phyloP scores from a whole-genome alignment of 2,329 filamentous ascomycete species.

The Cladosporium austrohemisphaericum region DNA sequence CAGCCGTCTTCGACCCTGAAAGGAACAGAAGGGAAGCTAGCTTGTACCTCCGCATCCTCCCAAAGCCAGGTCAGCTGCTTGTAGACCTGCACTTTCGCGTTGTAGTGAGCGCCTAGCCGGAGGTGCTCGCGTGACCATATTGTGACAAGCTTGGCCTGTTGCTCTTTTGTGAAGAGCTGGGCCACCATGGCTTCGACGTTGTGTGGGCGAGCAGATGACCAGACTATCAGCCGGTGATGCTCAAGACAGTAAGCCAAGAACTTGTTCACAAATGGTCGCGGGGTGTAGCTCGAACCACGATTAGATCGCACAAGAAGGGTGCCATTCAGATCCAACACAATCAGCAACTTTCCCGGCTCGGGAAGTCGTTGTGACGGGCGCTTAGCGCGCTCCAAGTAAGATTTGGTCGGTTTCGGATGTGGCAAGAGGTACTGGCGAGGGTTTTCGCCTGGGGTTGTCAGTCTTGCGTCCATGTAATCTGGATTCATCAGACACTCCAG shows the following conservation, averaged over 20 bases:
- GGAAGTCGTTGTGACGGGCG: conserved; percentile 14
- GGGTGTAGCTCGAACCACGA: conserved; percentile 32
- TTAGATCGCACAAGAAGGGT: conserved; percentile 70
- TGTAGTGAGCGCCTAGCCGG: conserved; percentile 57
- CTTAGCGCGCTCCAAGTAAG: conserved; percentile 22
- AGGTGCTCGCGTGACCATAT: conserved; percentile 78
- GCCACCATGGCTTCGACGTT: conserved; percentile 69
- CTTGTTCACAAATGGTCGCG: conserved; percentile 61
- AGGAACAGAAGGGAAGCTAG: conserved; percentile 35
- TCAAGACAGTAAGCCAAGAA: conserved; percentile 74
- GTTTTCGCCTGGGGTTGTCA: conserved; percentile 4
- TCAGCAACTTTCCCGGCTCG: conserved; percentile 53
- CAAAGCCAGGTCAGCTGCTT: conserved; percentile 77
- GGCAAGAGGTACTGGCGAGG: conserved; percentile 17
- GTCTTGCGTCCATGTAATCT: background rate
- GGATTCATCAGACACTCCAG: background rate
- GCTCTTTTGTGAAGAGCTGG: conserved; percentile 56
- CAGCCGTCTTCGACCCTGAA: conserved; percentile 20
- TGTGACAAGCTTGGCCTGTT: conserved; percentile 56
- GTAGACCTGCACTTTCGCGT: conserved; percentile 75
- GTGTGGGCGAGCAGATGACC: conserved; percentile 75
- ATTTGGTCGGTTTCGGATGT: conserved; percentile 22
- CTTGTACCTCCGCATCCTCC: conserved; percentile 47
- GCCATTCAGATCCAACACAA: conserved; percentile 91
- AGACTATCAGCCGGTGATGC: conserved; percentile 65